These are phyloP conservation scores for Antitrichia curtipendula DNA, from an alignment of 225 moss, liverwort and hornwort species.

Conservation along the genomic window DNA sequence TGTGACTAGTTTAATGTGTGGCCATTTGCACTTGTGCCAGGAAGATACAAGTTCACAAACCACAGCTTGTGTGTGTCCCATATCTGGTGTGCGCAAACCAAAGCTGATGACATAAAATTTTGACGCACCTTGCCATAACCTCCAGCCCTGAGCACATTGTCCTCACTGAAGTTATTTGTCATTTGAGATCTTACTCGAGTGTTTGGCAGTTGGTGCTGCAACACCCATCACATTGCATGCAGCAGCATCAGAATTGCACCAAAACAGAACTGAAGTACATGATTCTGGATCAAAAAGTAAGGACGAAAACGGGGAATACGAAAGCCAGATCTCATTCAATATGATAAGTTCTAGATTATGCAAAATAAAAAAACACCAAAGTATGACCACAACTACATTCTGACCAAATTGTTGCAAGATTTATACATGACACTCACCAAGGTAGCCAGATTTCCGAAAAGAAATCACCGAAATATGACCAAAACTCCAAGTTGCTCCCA, in stretches of 20 bases:
- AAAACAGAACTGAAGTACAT: background rate
- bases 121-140: constrained; percentile 69
- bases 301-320: too few relatives aligned
- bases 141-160: constrained; percentile 52
- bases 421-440: background rate
- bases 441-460: background rate
- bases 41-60: background rate
- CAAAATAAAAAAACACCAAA: background rate
- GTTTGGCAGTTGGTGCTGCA: background rate
- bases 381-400: background rate
- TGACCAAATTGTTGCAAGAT: background rate
- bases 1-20: too few relatives aligned
- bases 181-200: background rate
- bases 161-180: constrained; percentile 45
- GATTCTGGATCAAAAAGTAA: too few relatives aligned
- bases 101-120: background rate
- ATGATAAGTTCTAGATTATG: background rate
- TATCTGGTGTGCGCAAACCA: background rate
- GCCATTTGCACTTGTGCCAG: background rate
- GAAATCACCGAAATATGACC: background rate
- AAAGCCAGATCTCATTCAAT: background rate
- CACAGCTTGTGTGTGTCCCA: background rate
- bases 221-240: background rate
- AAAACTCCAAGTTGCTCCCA: background rate
- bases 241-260: background rate